phyloP scores from a whole-genome alignment of 2,329 filamentous ascomycete species.

The Cladorrhinum sp. region DNA sequence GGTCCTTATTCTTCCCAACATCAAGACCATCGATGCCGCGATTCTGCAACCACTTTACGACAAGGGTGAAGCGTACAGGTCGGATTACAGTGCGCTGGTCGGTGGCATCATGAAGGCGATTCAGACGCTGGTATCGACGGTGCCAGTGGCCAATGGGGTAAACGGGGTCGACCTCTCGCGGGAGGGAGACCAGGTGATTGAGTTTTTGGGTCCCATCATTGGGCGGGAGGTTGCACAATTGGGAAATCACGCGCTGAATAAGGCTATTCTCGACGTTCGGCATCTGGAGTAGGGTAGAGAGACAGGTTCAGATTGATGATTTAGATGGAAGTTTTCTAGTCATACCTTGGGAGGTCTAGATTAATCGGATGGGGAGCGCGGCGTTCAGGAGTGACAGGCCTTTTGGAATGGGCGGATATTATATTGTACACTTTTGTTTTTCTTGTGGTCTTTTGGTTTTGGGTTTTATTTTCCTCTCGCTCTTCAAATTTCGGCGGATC shows the following conservation, averaged over 20 bases:
- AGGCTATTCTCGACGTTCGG: slow-evolving; percentile 53
- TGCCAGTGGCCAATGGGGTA: slow-evolving; percentile 37
- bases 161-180: slow-evolving; percentile 38
- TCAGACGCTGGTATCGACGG: slow-evolving; percentile 18
- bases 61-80: slow-evolving; percentile 41
- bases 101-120: slow-evolving; percentile 55
- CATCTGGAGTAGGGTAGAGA: slow-evolving; percentile 44
- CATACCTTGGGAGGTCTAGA: too few relatives aligned
- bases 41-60: slow-evolving; percentile 54
- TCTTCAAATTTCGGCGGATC: too few relatives aligned
- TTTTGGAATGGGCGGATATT: background rate
- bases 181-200: slow-evolving; percentile 46
- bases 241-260: slow-evolving; percentile 47
- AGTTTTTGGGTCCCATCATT: slow-evolving; percentile 54
- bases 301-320: background rate
- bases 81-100: slow-evolving; percentile 55
- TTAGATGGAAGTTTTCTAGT: background rate
- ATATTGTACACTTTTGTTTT: background rate
- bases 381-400: background rate
- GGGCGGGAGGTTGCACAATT: slow-evolving; percentile 47
- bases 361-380: background rate
- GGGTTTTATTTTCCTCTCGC: too few relatives aligned
- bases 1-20: slow-evolving; percentile 53
- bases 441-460: background rate
- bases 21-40: slow-evolving; percentile 51